Percentiles rank a stretch among this genome's conserved stretches.
phyloP scores from a whole-genome alignment of 257 asterid species.

The Plantago major region DNA sequence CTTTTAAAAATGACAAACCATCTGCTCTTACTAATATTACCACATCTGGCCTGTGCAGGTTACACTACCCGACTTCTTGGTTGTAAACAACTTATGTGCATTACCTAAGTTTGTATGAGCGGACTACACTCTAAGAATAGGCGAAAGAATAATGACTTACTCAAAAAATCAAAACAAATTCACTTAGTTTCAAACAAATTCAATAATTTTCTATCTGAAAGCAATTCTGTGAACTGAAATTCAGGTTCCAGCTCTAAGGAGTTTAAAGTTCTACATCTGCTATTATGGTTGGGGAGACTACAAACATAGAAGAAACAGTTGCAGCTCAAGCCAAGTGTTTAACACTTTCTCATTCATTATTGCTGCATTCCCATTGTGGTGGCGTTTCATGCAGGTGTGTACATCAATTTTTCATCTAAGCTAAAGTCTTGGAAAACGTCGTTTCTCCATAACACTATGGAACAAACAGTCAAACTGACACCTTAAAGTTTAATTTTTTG shows the following conservation, averaged over 20 bases:
- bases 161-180: too few relatives aligned
- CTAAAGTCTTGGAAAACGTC: too few relatives aligned
- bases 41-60: neutral
- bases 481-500: too few relatives aligned
- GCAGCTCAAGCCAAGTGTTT: conserved; percentile 29
- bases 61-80: conserved; percentile 3
- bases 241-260: conserved; percentile 53
- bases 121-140: too few relatives aligned
- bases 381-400: conserved; percentile 50
- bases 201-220: too few relatives aligned
- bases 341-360: conserved; percentile 38
- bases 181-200: too few relatives aligned
- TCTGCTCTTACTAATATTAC: neutral
- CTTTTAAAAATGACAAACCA: neutral
- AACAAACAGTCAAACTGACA: too few relatives aligned
- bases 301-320: conserved; percentile 34
- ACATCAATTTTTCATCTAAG: too few relatives aligned
- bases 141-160: too few relatives aligned
- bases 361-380: conserved; percentile 39
- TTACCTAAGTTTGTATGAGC: too few relatives aligned
- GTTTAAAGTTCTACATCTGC: conserved; percentile 48
- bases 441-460: too few relatives aligned
- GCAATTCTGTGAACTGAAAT: too few relatives aligned
- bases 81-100: neutral
- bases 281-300: conserved; percentile 59